Evolutionary conservation across 1,284 basidiomycete species (phyloP).

Genomic region (Neolentinus lepideus): DNA sequence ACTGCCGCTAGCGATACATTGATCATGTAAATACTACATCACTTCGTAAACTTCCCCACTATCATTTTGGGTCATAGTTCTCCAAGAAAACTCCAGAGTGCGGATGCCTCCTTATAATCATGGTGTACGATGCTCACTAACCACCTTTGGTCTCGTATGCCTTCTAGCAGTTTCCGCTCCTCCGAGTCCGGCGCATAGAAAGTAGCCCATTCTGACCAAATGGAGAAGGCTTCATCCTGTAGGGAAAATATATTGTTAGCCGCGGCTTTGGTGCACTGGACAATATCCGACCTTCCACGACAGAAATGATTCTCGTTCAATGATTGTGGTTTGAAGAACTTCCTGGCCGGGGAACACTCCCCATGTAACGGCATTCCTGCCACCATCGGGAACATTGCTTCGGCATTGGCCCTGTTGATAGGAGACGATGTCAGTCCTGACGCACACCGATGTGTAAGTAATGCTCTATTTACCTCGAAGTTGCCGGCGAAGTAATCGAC

Average conservation of each 20-base stretch:
- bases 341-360: constrained; percentile 97
- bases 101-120: constrained; percentile 81
- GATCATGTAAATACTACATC: too few species aligned
- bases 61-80: too few species aligned
- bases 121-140: constrained; percentile 93
- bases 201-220: constrained; percentile 93
- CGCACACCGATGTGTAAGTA: neutral
- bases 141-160: constrained; percentile 75
- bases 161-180: constrained; percentile 69
- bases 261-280: neutral
- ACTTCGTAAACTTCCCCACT: too few species aligned
- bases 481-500: constrained; percentile 88
- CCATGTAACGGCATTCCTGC: constrained; percentile 97
- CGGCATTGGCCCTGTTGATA: constrained; percentile 64
- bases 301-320: constrained; percentile 87
- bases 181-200: constrained; percentile 76
- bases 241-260: neutral
- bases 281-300: constrained; percentile 77
- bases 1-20: too few species aligned
- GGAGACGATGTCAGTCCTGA: neutral
- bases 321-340: constrained; percentile 95
- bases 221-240: constrained; percentile 94
- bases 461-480: constrained; percentile 43
- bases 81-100: constrained; percentile 77
- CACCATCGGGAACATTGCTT: constrained; percentile 76